Evolutionary conservation across 768 basidiomycete genomes (phyloP).

Genomic region (Crucibulum laeve): DNA sequence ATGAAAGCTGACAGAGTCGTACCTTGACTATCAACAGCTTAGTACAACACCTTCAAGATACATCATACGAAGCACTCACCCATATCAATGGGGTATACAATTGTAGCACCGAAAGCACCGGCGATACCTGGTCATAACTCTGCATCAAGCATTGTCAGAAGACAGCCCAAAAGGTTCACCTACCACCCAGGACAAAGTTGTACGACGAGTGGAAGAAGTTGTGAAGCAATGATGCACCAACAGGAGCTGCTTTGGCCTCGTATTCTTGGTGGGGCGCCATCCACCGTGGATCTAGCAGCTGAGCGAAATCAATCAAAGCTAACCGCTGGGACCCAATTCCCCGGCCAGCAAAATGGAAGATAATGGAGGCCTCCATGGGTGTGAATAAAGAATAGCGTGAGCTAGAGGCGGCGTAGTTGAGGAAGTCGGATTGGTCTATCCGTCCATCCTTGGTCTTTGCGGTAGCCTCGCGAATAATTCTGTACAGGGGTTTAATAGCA

Average conservation of each 20-base stretch:
- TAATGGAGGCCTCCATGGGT: conserved; percentile 96
- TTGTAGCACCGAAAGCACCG: conserved; percentile 93
- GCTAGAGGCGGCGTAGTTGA: conserved; percentile 79
- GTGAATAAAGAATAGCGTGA: conserved; percentile 95
- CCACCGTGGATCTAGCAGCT: conserved; percentile 90
- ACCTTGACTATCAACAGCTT: conserved; percentile 64
- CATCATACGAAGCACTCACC: conserved; percentile 42
- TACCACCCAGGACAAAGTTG: conserved; percentile 84
- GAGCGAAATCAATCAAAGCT: conserved; percentile 86
- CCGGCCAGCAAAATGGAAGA: conserved; percentile 95
- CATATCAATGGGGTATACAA: conserved; percentile 95
- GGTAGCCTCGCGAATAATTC: conserved; percentile 87
- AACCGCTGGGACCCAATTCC: conserved; percentile 69
- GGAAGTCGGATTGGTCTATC: conserved; percentile 94
- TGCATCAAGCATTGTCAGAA: conserved; percentile 9
- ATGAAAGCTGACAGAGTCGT: conserved; percentile 16
- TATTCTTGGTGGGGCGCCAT: conserved; percentile 58
- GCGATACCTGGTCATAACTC: conserved; percentile 67
- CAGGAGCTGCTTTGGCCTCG: conserved; percentile 22
- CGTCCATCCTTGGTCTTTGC: conserved; percentile 91
- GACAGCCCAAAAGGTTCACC: conserved; percentile 5
- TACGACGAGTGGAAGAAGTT: conserved; percentile 70
- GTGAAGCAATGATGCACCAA: conserved; percentile 41
- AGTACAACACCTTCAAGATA: not conserved
- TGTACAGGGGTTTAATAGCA: conserved; percentile 19